Percentiles rank a stretch among this genome's conserved stretches.
phyloP scores from a whole-genome alignment of 345 rosid species.

The Bretschneidera sinensis region DNA sequence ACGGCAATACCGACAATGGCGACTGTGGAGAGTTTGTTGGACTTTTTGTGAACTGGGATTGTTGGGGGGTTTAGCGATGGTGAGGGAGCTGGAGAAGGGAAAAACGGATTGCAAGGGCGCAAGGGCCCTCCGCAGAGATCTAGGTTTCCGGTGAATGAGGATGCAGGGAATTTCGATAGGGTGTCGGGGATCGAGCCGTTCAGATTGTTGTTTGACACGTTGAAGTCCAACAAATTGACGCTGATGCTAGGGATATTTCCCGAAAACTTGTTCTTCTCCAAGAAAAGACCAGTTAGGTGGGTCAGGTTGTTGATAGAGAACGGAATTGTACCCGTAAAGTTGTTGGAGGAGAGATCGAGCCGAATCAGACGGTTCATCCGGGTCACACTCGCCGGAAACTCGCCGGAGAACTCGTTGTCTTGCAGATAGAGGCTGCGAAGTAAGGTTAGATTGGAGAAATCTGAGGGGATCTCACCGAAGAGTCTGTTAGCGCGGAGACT shows the following conservation, averaged over 20 bases:
- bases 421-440: constrained; percentile 80
- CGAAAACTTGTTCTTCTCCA: constrained; percentile 58
- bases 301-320: constrained; percentile 68
- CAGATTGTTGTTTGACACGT: constrained; percentile 67
- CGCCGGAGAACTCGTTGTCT: constrained; percentile 54
- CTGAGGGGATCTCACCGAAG: constrained; percentile 74
- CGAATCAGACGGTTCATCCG: constrained; percentile 50
- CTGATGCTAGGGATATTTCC: constrained; percentile 63
- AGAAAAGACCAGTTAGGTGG: constrained; percentile 56
- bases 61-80: constrained; percentile 35
- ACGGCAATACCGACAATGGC: constrained; percentile 66
- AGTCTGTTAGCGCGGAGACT: constrained; percentile 87
- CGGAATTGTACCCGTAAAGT: constrained; percentile 68
- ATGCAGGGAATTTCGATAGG: constrained; percentile 36
- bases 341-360: constrained; percentile 82
- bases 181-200: constrained; percentile 77
- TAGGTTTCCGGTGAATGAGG: constrained; percentile 66
- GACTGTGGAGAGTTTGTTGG: constrained; percentile 53
- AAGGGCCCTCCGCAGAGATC: constrained; percentile 85
- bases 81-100: constrained; percentile 62
- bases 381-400: constrained; percentile 57
- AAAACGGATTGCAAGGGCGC: constrained; percentile 64
- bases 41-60: constrained; percentile 29
- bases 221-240: constrained; percentile 35
- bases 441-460: constrained; percentile 65